Base-by-base conservation (phyloP, 176 grass and related monocot genomes). In the Rhynchospora tenuis region DNA sequence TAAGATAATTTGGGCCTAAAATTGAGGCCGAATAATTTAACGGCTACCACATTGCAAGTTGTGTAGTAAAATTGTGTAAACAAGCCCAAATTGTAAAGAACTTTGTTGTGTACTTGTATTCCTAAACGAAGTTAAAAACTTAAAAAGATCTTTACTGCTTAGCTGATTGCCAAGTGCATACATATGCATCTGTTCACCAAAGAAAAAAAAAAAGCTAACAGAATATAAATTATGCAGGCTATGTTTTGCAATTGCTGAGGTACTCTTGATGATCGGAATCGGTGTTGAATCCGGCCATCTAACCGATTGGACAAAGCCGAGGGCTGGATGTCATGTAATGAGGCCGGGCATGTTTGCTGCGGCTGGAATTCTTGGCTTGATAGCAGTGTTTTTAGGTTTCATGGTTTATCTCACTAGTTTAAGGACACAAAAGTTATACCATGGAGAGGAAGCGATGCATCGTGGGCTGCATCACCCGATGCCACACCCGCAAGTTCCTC, bases 211-310 rank as follows among this genome's bases (percentile, higher is more conserved):
- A 75, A 54, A 26, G 31, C 11, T 22, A 67, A 5, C 3, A 67
- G 67, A 33, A 52, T 17, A 45, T 11, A 24, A 19, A 55, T 76
- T 27, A 17, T 78, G 60, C 59, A 98, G 95, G 96, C 79, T 96
- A 10, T 99, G 93, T 85, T 96, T 99, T 84, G 91, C 88, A 81
- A 83, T 96, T 15, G 97, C 93, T 12, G 91, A 96, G 89, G 86
- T 93, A 47, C 88, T 99, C 73, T 88, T 99, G 38, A 90, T 96
- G 83, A 95, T 96, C 22, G 89, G 97, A 45, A 92, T 99, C 76
- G 89, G 89, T 48, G 88, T 96, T 23, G 97, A 96, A 85, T 95
- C 93, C 0, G 89, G 89, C 1, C 89, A 99, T 74, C 28, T 99
- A 46, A 96, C 72, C 86, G 84, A 95, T 57, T 99, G 93, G 97